Conservation (phyloP, 1,139 yeast species). For the Arxiozyma telluris region DNA sequence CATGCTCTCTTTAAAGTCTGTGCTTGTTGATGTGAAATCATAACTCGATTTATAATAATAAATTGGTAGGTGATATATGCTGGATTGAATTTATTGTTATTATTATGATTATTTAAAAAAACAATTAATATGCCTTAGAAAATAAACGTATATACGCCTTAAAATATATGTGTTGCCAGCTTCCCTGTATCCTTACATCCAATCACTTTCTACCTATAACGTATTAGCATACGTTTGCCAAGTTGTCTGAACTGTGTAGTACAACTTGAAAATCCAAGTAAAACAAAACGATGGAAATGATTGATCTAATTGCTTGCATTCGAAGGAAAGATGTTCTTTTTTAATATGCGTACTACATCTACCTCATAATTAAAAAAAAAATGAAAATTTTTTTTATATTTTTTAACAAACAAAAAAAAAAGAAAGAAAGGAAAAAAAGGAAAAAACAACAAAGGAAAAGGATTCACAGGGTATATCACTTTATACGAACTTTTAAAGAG, state of each 20-base stretch:
- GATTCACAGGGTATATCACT: neutral
- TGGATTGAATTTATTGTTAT: no score
- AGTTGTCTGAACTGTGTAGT: neutral
- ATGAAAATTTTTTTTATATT: no score
- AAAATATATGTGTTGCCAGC: no score
- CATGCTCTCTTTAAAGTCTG: slow-evolving; percentile 3
- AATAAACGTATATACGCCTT: neutral
- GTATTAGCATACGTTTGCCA: neutral
- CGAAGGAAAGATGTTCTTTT: no score
- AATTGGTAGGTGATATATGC: no score
- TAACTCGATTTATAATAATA: neutral
- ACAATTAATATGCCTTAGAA: neutral
- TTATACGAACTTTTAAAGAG: neutral
- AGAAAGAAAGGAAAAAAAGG: no score
- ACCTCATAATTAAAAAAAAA: neutral
- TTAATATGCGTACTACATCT: neutral
- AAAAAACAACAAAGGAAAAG: no score
- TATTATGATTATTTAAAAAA: no score
- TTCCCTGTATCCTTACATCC: neutral
- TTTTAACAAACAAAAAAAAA: no score
- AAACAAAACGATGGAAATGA: neutral
- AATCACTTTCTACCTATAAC: neutral
- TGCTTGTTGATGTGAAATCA: slow-evolving; percentile 1
- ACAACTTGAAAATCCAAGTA: no score
- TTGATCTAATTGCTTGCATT: neutral